Evolutionary conservation across 208 protist species (phyloP).

Genomic region (Trypanosoma rangeli): DNA sequence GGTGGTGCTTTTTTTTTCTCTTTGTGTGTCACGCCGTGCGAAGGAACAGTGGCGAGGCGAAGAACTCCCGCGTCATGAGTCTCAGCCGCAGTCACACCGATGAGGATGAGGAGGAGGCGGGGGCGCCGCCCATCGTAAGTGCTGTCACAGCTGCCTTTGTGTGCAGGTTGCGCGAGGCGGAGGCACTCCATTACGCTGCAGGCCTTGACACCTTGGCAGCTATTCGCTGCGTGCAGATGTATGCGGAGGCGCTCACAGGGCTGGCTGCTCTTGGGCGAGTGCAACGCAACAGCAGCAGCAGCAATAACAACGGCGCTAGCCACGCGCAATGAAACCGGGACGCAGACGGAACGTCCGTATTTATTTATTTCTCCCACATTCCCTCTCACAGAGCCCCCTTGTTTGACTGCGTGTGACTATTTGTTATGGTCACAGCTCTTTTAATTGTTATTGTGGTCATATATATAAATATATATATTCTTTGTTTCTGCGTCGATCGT

Average conservation of each 20-base stretch:
- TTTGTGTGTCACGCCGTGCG: background rate
- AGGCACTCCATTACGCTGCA: conserved; percentile 26
- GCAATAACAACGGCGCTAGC: background rate
- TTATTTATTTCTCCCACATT: background rate
- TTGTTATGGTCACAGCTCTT: background rate
- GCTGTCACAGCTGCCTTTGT: background rate
- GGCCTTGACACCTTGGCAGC: conserved; percentile 16
- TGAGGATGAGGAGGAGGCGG: background rate
- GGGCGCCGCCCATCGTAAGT: background rate
- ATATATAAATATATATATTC: too few relatives aligned
- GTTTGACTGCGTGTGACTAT: background rate
- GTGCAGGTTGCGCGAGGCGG: conserved; percentile 11
- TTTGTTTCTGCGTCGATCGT: background rate
- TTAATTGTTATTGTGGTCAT: conserved; percentile 1
- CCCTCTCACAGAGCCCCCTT: conserved; percentile 1
- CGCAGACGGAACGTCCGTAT: background rate
- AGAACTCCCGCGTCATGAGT: background rate
- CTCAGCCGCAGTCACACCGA: background rate
- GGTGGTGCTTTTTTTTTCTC: background rate
- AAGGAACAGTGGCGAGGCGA: background rate
- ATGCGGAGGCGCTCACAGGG: conserved; percentile 3
- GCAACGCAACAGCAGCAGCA: background rate
- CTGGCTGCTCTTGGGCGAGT: conserved; percentile 1
- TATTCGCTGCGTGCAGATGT: conserved; percentile 23
- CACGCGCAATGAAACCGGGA: background rate